Conservation (phyloP, 495 filamentous ascomycete species). For the Glonium stellatum region DNA sequence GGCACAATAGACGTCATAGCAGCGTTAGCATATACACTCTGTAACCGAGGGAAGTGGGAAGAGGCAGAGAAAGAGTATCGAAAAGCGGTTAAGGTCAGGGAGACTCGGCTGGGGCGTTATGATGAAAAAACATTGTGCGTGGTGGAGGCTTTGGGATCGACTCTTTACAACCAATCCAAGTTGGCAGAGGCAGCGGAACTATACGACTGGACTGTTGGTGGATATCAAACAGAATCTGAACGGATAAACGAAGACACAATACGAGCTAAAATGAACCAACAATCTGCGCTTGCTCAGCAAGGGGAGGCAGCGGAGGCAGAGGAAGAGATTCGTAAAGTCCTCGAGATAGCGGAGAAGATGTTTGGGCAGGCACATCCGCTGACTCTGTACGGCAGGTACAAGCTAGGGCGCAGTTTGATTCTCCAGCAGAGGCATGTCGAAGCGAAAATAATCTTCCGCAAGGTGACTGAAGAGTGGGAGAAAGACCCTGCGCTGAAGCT, state of each 20-base stretch:
- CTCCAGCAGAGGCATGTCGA: neutral
- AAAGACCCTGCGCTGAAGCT: too few relatives aligned
- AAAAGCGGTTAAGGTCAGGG: neutral
- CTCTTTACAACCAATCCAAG: neutral
- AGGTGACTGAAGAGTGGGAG: neutral
- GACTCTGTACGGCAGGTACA: neutral
- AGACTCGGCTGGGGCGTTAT: slow-evolving; percentile 4
- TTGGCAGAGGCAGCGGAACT: neutral
- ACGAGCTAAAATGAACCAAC: neutral
- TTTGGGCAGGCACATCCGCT: neutral
- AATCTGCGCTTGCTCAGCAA: neutral
- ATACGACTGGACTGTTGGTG: neutral
- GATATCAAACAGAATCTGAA: neutral
- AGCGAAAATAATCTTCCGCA: neutral
- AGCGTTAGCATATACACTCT: neutral
- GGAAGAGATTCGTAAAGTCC: too few relatives aligned
- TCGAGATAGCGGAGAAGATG: too few relatives aligned
- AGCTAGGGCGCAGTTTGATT: neutral
- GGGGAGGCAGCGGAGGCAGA: neutral
- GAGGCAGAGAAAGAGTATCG: slow-evolving; percentile 1
- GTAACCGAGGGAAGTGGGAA: neutral
- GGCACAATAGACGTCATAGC: neutral
- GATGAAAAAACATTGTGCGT: neutral
- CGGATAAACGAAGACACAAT: slow-evolving; percentile 1
- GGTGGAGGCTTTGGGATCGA: neutral